phyloP scores from a whole-genome alignment of 2,329 filamentous ascomycete genomes.

The Trichothecium roseum region DNA sequence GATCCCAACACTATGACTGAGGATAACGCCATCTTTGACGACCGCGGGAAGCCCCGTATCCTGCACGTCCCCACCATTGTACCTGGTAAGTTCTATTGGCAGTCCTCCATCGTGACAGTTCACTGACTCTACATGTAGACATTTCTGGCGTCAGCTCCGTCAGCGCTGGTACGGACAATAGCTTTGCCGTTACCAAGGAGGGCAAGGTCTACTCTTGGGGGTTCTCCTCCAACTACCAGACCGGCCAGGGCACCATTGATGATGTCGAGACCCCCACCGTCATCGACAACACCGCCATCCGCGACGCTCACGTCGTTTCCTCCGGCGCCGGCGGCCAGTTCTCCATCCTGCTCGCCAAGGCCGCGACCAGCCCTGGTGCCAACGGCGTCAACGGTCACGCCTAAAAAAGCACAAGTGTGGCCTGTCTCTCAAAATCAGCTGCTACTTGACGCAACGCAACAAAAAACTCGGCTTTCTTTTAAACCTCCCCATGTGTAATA shows the following conservation, averaged over 20 bases:
- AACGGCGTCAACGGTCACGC: slow-evolving; percentile 15
- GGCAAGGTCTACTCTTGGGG: slow-evolving; percentile 73
- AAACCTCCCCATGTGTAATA: no score
- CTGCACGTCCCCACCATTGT: slow-evolving; percentile 33
- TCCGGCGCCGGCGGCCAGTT: slow-evolving; percentile 88
- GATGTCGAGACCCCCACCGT: slow-evolving; percentile 68
- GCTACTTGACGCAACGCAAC: no score
- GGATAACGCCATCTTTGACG: slow-evolving; percentile 51
- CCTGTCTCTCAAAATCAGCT: no score
- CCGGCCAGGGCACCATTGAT: slow-evolving; percentile 66
- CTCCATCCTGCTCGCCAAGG: slow-evolving; percentile 47
- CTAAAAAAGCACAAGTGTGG: slow-evolving; percentile 4
- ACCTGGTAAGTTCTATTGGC: slow-evolving; percentile 27
- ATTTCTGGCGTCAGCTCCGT: slow-evolving; percentile 44
- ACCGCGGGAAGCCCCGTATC: slow-evolving; percentile 53
- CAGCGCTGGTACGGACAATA: slow-evolving; percentile 62
- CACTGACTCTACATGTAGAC: slow-evolving; percentile 14
- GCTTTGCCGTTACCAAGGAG: slow-evolving; percentile 57
- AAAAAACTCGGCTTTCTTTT: no score
- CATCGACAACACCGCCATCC: slow-evolving; percentile 77
- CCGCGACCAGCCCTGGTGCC: slow-evolving; percentile 16
- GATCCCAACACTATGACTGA: slow-evolving; percentile 36
- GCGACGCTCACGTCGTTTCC: slow-evolving; percentile 62
- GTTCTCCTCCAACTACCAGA: slow-evolving; percentile 71
- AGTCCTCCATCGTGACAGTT: not conserved